Conservation (phyloP, 345 rosid species). For the Eucalyptus marginata region DNA sequence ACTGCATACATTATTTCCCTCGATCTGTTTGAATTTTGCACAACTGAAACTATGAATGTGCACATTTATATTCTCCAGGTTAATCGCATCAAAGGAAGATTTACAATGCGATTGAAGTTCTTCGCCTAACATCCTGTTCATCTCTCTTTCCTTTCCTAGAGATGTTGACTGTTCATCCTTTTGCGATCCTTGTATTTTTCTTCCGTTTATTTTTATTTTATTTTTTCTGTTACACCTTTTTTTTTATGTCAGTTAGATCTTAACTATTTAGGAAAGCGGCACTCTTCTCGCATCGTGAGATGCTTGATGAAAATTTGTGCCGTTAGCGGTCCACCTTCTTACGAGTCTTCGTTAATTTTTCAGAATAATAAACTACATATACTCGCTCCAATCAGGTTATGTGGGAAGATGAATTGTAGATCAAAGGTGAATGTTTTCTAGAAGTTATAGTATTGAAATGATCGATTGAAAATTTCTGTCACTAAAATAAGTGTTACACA, state of each 20-base stretch:
- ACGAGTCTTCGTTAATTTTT: neutral
- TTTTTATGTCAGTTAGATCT: too few species aligned
- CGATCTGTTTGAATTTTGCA: too few species aligned
- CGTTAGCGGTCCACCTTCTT: neutral
- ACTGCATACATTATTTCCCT: too few species aligned
- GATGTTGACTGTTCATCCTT: neutral
- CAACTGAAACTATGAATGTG: too few species aligned
- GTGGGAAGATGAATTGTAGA: neutral
- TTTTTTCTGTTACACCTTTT: neutral
- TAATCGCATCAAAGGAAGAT: too few species aligned
- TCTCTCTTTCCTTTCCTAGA: neutral
- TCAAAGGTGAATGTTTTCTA: neutral
- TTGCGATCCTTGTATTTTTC: neutral
- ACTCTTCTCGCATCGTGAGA: neutral
- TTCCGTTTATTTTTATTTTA: too few species aligned
- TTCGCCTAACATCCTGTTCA: neutral
- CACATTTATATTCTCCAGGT: too few species aligned
- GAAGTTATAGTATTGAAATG: neutral
- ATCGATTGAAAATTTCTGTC: fast-evolving
- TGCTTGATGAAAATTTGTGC: neutral
- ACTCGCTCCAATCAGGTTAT: neutral
- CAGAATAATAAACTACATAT: neutral
- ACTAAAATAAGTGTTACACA: fast-evolving
- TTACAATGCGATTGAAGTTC: too few species aligned
- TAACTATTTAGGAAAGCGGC: neutral